phyloP scores from a whole-genome alignment of 1,139 yeast species.

The Meyerozyma smithsonii region DNA sequence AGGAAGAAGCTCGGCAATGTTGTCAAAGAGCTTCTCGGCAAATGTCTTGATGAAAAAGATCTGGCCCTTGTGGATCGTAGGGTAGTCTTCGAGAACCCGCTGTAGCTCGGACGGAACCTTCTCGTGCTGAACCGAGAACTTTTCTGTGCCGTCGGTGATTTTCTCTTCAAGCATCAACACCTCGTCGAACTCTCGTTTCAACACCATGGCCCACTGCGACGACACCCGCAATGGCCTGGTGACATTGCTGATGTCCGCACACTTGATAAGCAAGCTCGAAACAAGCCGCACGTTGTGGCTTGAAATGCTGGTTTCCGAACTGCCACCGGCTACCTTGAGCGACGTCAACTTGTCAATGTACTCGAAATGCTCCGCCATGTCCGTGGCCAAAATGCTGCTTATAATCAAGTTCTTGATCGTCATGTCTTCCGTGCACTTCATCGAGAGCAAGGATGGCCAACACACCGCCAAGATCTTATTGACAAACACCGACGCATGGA shows the following conservation, averaged over 20 bases:
- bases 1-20: conserved; percentile 55
- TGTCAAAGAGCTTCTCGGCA: conserved; percentile 71
- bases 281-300: conserved; percentile 40
- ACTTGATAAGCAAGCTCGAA: conserved; percentile 70
- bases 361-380: conserved; percentile 85
- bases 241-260: conserved; percentile 93
- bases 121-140: conserved; percentile 19
- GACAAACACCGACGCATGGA: conserved; percentile 69
- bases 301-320: conserved; percentile 15
- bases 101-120: conserved; percentile 28
- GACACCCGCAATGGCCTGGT: conserved; percentile 74
- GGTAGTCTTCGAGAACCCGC: conserved; percentile 39
- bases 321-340: conserved; percentile 11
- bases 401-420: conserved; percentile 28
- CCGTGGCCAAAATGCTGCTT: conserved; percentile 74
- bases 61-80: conserved; percentile 68
- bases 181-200: conserved; percentile 74
- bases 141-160: conserved; percentile 13
- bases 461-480: conserved; percentile 51
- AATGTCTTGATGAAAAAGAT: conserved; percentile 77
- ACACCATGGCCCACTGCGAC: conserved; percentile 79
- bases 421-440: conserved; percentile 7
- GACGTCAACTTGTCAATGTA: conserved; percentile 51
- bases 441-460: conserved; percentile 54
- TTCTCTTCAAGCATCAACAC: conserved; percentile 51